Percentiles rank a stretch among this genome's conserved stretches.
These are phyloP conservation scores for Zoysia japonica DNA, from an alignment of 176 grass and related monocot genomes.

Conservation along the genomic window DNA sequence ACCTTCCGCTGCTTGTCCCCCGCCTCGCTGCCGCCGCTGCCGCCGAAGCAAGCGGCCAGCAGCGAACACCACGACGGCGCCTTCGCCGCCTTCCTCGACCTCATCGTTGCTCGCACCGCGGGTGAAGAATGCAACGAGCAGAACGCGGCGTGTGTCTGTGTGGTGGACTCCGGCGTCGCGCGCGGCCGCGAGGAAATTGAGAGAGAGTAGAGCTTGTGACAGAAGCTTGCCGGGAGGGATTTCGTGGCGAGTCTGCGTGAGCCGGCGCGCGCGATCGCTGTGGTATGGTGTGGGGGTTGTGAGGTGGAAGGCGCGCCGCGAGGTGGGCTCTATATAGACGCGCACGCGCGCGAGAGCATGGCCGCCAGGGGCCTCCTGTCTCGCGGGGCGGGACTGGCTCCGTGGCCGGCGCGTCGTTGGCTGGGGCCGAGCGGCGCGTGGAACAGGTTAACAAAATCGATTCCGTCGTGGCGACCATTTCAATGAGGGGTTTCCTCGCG, in stretches of 20 bases:
- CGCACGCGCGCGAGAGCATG: neutral
- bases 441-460: neutral
- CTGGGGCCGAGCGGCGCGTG: neutral
- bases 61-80: constrained; percentile 39
- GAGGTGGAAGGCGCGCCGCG: neutral
- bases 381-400: neutral
- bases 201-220: neutral
- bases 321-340: neutral
- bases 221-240: neutral
- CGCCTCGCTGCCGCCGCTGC: neutral
- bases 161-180: neutral
- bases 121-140: neutral
- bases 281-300: neutral
- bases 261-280: neutral
- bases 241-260: neutral
- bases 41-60: constrained; percentile 40
- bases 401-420: neutral
- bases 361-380: neutral
- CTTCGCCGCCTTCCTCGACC: constrained; percentile 24
- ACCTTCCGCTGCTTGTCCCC: constrained; percentile 31
- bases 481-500: neutral
- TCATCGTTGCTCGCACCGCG: neutral
- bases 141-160: neutral
- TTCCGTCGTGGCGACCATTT: neutral
- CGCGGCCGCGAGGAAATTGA: neutral